Evolutionary conservation across 805 yeast species (phyloP).

Genomic region (Babjeviella inositovora): DNA sequence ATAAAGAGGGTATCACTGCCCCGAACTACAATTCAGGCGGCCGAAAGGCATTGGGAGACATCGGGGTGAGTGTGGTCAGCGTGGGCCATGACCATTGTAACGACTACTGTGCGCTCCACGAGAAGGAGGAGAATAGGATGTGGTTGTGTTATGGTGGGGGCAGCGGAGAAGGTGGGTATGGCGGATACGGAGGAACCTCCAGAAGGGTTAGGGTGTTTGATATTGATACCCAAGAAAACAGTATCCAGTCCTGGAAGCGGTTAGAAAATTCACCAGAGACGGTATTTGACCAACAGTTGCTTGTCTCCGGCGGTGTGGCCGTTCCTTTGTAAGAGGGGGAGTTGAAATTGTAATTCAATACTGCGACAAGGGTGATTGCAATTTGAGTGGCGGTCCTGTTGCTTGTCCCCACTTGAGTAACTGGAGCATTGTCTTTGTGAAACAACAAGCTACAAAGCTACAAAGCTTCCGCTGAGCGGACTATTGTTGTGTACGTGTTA

Average conservation of each 20-base stretch:
- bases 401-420: too few relatives aligned
- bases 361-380: too few relatives aligned
- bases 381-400: too few relatives aligned
- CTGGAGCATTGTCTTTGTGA: too few relatives aligned
- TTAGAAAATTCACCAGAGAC: constrained; percentile 35
- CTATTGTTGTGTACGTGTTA: too few relatives aligned
- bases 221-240: constrained; percentile 30
- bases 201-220: constrained; percentile 67
- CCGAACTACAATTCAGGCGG: constrained; percentile 60
- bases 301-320: constrained; percentile 30
- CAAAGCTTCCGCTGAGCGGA: too few relatives aligned
- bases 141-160: constrained; percentile 96
- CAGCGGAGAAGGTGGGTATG: constrained; percentile 92
- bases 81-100: constrained; percentile 97
- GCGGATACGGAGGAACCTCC: constrained; percentile 79
- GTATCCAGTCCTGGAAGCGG: constrained; percentile 59
- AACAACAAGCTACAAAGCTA: too few relatives aligned
- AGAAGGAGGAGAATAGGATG: constrained; percentile 14
- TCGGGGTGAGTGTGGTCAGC: constrained; percentile 60
- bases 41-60: constrained; percentile 33
- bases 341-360: too few relatives aligned
- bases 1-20: constrained; percentile 65
- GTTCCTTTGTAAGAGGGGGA: too few relatives aligned
- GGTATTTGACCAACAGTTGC: constrained; percentile 29
- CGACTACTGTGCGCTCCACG: constrained; percentile 67